phyloP scores from a whole-genome alignment of 202 grass and related monocot species.

The Digitaria exilis region DNA sequence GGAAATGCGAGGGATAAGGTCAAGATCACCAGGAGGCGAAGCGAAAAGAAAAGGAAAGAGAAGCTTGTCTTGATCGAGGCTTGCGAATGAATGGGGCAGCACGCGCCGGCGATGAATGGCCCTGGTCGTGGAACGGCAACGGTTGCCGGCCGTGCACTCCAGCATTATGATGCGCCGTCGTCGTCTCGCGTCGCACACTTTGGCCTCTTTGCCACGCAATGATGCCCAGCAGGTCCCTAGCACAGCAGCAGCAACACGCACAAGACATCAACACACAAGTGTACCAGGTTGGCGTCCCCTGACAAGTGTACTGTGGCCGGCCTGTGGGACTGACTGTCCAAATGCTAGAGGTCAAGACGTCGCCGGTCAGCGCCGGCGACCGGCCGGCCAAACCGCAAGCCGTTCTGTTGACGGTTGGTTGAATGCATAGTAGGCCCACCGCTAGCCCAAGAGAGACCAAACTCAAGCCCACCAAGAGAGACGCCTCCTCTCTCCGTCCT shows the following conservation, averaged over 20 bases:
- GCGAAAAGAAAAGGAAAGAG: too few species aligned
- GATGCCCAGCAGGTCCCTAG: not conserved
- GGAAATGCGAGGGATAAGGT: not conserved
- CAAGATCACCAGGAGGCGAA: too few species aligned
- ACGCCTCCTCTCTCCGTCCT: too few species aligned
- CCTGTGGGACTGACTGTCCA: not conserved
- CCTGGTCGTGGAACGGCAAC: not conserved
- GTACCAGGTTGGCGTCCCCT: not conserved
- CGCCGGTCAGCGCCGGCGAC: not conserved
- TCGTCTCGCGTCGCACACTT: not conserved
- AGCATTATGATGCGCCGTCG: not conserved
- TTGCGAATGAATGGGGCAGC: not conserved
- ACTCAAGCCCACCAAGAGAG: too few species aligned
- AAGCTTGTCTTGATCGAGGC: too few species aligned
- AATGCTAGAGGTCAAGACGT: not conserved
- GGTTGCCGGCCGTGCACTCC: conserved; percentile 23
- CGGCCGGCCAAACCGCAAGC: not conserved
- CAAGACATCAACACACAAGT: not conserved
- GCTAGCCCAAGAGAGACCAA: too few species aligned
- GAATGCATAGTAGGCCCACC: too few species aligned
- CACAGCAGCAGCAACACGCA: not conserved
- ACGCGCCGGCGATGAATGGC: not conserved
- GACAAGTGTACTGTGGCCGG: not conserved
- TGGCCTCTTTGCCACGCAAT: not conserved
- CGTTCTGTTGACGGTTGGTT: too few species aligned